A percentile compares a stretch with the other conserved stretches of the same genome.
Evolutionary conservation across 306 rosid genomes (phyloP).

Genomic region (Vachellia collinsii): DNA sequence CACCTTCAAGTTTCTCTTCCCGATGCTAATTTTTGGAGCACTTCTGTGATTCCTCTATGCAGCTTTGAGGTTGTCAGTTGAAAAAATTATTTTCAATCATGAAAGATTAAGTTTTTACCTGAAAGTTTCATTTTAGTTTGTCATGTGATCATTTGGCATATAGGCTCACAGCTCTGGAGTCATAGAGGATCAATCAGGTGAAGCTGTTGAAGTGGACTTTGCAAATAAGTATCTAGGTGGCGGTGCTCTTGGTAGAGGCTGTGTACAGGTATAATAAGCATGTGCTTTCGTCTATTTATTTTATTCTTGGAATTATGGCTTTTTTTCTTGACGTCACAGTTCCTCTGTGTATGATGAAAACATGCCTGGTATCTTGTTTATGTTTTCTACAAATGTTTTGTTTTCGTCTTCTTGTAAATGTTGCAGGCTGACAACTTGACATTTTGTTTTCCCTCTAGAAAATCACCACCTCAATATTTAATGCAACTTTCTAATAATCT

Average conservation of each 20-base stretch:
- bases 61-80: slow-evolving; percentile 66
- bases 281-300: slow-evolving; percentile 4
- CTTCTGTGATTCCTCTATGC: slow-evolving; percentile 70
- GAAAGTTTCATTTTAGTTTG: slow-evolving; percentile 24
- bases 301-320: slow-evolving; percentile 4
- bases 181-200: slow-evolving; percentile 79
- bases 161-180: slow-evolving; percentile 73
- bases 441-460: slow-evolving; percentile 21
- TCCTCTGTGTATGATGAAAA: slow-evolving; percentile 26
- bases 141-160: slow-evolving; percentile 30
- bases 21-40: slow-evolving; percentile 66
- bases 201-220: slow-evolving; percentile 90
- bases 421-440: background rate
- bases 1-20: slow-evolving; percentile 59
- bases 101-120: background rate
- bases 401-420: slow-evolving; percentile 28
- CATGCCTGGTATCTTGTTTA: background rate
- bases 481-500: slow-evolving; percentile 35
- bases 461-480: background rate
- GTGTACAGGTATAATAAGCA: slow-evolving; percentile 76
- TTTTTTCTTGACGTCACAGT: background rate
- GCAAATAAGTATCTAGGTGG: slow-evolving; percentile 93
- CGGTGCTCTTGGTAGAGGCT: slow-evolving; percentile 83
- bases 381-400: slow-evolving; percentile 21
- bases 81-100: background rate